Base-by-base conservation (phyloP, 441 rosid genomes). In the Eruca vesicaria region DNA sequence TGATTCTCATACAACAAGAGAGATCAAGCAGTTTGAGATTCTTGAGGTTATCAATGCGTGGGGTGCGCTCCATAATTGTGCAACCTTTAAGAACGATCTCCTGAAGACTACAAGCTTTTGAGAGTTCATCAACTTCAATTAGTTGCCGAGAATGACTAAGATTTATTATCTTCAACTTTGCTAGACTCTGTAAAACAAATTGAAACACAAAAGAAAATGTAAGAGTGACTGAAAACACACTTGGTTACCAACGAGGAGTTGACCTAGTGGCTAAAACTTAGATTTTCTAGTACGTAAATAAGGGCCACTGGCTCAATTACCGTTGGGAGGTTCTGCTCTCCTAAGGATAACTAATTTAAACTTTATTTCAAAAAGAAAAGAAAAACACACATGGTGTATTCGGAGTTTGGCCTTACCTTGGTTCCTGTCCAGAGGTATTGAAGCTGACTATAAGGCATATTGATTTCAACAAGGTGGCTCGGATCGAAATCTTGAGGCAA, bases 401-500 rank as follows among this genome's bases (percentile, higher is more conserved):
- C 7, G 9, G 31, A 29, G 32, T 23, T 23, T 23, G 3, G 28
- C 28, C 2, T 36, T n/a, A 71, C 75, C 75, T 33, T 60, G 3
- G 10, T 62, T 41, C 63, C 80, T 53, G 5, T 32, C 84, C 79
- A 82, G 0, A 77, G 68, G 33, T 28, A 43, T n/a, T 68, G 19
- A 56, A 81, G 48, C 19, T 53, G 36, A 48, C 81, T 81, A 9
- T 53, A 23, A 38, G 75, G 68, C 71, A 83, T 55, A 9, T 68
- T 59, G 21, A 83, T 45, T 31, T 48, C 63, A 7, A 72, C 78
- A 23, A 77, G 73, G 7, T 71, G 73, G 12, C 57, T 16, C 0
- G 64, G 64, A 53, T 60, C 41, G 18, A 80, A 63, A 12, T 36
- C 53, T 11, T 71, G 59, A 20, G 75, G 80, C 62, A 82, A 21